Evolutionary conservation across 2,329 filamentous ascomycete species (phyloP).

Genomic region (Tolypocladium guangdongense): DNA sequence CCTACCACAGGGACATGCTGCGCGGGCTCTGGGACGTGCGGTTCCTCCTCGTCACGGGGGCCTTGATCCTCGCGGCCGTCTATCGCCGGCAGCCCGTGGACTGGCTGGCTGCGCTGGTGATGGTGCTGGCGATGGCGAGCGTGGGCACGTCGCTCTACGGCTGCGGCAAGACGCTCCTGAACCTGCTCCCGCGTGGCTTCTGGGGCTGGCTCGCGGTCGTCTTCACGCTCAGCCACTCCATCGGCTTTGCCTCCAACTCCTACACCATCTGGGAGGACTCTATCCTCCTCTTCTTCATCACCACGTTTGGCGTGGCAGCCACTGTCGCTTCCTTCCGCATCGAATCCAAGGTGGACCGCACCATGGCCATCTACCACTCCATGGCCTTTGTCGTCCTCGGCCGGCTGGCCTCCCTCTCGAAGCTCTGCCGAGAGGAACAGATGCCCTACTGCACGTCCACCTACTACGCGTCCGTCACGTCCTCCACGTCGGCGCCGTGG

Average conservation of each 20-base stretch:
- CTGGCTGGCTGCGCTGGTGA: slow-evolving; percentile 28
- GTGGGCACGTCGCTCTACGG: slow-evolving; percentile 31
- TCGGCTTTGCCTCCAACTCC: slow-evolving; percentile 93
- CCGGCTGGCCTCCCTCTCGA: slow-evolving; percentile 74
- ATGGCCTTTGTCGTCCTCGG: slow-evolving; percentile 70
- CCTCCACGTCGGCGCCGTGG: slow-evolving; percentile 87
- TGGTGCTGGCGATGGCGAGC: slow-evolving; percentile 27
- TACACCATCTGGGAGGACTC: slow-evolving; percentile 99
- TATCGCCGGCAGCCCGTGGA: slow-evolving; percentile 21
- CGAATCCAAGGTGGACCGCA: slow-evolving; percentile 53
- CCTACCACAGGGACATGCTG: slow-evolving; percentile 20
- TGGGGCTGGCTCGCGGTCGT: slow-evolving; percentile 84
- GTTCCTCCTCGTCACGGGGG: slow-evolving; percentile 18
- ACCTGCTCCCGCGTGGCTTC: slow-evolving; percentile 57
- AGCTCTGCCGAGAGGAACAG: slow-evolving; percentile 92
- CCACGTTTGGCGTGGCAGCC: slow-evolving; percentile 72
- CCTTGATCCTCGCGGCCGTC: slow-evolving; percentile 16
- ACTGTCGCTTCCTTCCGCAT: slow-evolving; percentile 67
- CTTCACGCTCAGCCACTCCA: slow-evolving; percentile 77
- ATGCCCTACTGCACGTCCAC: slow-evolving; percentile 95
- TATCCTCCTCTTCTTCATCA: slow-evolving; percentile 83
- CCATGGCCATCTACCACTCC: slow-evolving; percentile 75
- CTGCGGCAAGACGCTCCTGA: slow-evolving; percentile 31
- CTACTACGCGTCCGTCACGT: slow-evolving; percentile 85
- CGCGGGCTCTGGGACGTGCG: slow-evolving; percentile 24